Evolutionary conservation across 2,329 filamentous ascomycete genomes (phyloP).

Genomic region (Ophiobolus disseminans): DNA sequence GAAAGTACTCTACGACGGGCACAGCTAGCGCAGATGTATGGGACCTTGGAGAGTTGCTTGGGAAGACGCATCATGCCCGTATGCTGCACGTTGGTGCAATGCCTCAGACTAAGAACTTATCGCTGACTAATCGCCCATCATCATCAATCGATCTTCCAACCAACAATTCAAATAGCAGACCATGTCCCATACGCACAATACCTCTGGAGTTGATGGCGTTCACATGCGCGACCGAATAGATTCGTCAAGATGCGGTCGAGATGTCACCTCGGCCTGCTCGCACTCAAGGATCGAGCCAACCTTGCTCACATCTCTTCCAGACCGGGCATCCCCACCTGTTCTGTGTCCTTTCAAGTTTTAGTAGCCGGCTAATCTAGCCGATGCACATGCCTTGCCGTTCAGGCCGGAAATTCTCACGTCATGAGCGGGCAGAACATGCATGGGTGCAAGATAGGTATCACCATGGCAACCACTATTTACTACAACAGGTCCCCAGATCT

Average conservation of each 20-base stretch:
- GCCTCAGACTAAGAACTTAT: neutral
- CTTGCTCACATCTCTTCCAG: neutral
- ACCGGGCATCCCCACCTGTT: slow-evolving; percentile 19
- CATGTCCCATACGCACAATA: neutral
- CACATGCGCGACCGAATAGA: neutral
- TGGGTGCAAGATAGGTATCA: slow-evolving; percentile 32
- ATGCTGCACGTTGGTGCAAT: neutral
- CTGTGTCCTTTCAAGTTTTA: slow-evolving; percentile 5
- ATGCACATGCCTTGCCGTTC: slow-evolving; percentile 14
- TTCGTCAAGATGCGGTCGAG: slow-evolving; percentile 16
- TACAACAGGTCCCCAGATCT: slow-evolving; percentile 34
- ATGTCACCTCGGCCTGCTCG: slow-evolving; percentile 10
- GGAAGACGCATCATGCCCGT: slow-evolving; percentile 31
- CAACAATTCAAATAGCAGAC: neutral
- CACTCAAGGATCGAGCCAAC: slow-evolving; percentile 1
- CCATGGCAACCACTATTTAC: slow-evolving; percentile 44
- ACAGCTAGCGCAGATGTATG: slow-evolving; percentile 40
- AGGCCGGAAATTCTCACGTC: slow-evolving; percentile 26
- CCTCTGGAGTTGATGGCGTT: too few species aligned
- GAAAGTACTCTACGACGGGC: slow-evolving; percentile 21
- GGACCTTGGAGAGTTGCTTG: slow-evolving; percentile 16
- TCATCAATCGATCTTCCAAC: neutral
- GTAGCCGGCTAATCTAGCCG: slow-evolving; percentile 13
- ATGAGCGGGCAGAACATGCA: slow-evolving; percentile 17
- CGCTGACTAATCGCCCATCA: neutral